A percentile compares a stretch with the other conserved stretches of the same genome.
These are phyloP conservation scores for Casaregolazyma lundiana DNA, from an alignment of 1,139 yeast genomes.

Conservation along the genomic window DNA sequence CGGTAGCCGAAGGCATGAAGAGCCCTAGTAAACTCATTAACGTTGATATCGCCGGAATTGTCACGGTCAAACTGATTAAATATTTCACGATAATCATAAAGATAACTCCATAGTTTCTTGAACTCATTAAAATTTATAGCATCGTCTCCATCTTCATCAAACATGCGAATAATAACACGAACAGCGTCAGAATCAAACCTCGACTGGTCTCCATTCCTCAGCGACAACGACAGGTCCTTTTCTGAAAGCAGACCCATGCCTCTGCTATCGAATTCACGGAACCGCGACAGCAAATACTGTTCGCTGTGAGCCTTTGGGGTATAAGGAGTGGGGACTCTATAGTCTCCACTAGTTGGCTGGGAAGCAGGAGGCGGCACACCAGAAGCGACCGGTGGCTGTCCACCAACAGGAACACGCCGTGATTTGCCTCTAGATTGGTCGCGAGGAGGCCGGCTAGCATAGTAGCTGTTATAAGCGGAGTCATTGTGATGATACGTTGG, in stretches of 20 bases:
- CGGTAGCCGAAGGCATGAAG: conserved; percentile 67
- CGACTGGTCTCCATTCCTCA: conserved; percentile 58
- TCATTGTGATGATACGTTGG: conserved; percentile 6
- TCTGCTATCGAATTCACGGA: conserved; percentile 29
- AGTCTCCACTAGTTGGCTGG: background rate
- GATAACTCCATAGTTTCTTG: conserved; percentile 65
- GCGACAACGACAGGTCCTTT: conserved; percentile 55
- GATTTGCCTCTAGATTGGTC: conserved; percentile 3
- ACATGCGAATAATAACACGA: conserved; percentile 59
- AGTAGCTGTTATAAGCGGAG: conserved; percentile 8
- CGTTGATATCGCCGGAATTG: conserved; percentile 57
- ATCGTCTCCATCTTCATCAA: conserved; percentile 48
- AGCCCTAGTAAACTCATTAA: conserved; percentile 65
- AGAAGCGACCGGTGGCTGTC: background rate
- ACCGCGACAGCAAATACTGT: conserved; percentile 25
- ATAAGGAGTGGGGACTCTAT: conserved; percentile 10
- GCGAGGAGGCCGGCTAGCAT: conserved; percentile 8
- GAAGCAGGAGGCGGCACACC: background rate
- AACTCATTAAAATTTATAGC: conserved; percentile 61
- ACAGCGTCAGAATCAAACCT: conserved; percentile 62
- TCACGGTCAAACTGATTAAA: conserved; percentile 62
- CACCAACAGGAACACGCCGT: conserved; percentile 1
- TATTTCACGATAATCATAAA: conserved; percentile 65
- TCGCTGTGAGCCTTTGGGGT: conserved; percentile 14
- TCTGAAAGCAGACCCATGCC: conserved; percentile 54